Percentiles rank a stretch among this genome's conserved stretches.
phyloP scores from a whole-genome alignment of 2,329 filamentous ascomycete species.

The Fusarium continuum region DNA sequence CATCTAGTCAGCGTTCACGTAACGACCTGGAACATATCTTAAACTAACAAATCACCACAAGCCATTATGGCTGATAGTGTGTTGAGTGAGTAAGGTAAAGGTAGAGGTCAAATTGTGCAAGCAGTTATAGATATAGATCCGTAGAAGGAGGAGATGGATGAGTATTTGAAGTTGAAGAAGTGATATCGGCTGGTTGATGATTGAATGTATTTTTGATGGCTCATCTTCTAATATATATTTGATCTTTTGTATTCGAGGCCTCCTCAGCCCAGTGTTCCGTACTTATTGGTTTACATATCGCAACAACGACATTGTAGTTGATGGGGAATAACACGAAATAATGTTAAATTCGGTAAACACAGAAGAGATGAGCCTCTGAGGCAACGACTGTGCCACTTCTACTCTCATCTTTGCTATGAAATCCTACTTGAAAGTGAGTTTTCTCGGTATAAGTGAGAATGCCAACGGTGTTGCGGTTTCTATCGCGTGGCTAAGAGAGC shows the following conservation, averaged over 20 bases:
- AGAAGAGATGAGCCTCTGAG: background rate
- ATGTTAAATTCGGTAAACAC: background rate
- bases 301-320: slow-evolving; percentile 4
- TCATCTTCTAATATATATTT: too few species aligned
- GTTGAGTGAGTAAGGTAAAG: too few species aligned
- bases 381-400: background rate
- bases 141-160: background rate
- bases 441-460: background rate
- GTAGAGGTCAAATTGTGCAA: background rate
- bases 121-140: background rate
- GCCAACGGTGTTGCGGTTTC: background rate
- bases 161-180: background rate
- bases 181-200: background rate
- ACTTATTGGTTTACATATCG: background rate
- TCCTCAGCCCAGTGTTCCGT: background rate
- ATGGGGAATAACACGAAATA: background rate
- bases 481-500: slow-evolving; percentile 2
- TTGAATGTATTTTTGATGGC: too few species aligned
- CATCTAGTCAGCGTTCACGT: background rate
- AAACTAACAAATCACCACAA: background rate
- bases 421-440: slow-evolving; percentile 8
- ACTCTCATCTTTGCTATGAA: slow-evolving; percentile 14
- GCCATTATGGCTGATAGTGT: slow-evolving; percentile 4
- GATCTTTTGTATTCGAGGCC: background rate
- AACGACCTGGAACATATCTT: accelerated